phyloP scores from a whole-genome alignment of 768 basidiomycete species.

The Suillus clintonianus region DNA sequence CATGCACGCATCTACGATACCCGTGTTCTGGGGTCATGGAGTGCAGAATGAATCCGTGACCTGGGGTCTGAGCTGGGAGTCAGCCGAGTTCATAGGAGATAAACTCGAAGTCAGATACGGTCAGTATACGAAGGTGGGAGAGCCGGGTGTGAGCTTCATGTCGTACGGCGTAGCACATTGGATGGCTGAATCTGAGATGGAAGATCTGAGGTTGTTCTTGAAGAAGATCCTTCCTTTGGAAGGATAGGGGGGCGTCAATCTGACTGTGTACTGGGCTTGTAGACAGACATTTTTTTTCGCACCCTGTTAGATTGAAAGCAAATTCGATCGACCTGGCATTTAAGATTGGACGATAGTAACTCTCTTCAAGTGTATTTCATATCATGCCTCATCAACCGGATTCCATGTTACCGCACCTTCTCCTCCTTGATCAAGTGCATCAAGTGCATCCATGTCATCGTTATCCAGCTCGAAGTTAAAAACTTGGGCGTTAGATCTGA shows the following conservation, averaged over 20 bases:
- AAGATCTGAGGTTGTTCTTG: slow-evolving; percentile 68
- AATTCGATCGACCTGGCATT: not conserved
- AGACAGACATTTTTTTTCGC: not conserved
- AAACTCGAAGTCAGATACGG: slow-evolving; percentile 44
- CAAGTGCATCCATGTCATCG: slow-evolving; percentile 65
- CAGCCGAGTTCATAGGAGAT: slow-evolving; percentile 54
- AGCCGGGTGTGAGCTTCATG: slow-evolving; percentile 58
- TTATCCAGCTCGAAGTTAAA: slow-evolving; percentile 70
- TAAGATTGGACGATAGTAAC: not conserved
- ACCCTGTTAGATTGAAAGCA: not conserved
- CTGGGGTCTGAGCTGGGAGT: slow-evolving; percentile 50
- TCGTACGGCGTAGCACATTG: slow-evolving; percentile 70
- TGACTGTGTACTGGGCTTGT: not conserved
- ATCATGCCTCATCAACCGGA: slow-evolving; percentile 51
- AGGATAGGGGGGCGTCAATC: not conserved
- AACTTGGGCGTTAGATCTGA: slow-evolving; percentile 70
- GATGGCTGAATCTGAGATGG: slow-evolving; percentile 59
- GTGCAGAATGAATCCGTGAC: slow-evolving; percentile 68
- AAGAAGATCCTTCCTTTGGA: slow-evolving; percentile 50
- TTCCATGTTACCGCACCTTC: slow-evolving; percentile 82
- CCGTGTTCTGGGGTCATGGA: slow-evolving; percentile 87
- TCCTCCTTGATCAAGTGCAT: slow-evolving; percentile 68
- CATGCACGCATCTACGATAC: slow-evolving; percentile 60
- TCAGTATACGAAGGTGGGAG: slow-evolving; percentile 4
- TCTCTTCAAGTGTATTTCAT: not conserved